Conservation (phyloP, 169 alveolate species). For the Eimeria praecox region DNA sequence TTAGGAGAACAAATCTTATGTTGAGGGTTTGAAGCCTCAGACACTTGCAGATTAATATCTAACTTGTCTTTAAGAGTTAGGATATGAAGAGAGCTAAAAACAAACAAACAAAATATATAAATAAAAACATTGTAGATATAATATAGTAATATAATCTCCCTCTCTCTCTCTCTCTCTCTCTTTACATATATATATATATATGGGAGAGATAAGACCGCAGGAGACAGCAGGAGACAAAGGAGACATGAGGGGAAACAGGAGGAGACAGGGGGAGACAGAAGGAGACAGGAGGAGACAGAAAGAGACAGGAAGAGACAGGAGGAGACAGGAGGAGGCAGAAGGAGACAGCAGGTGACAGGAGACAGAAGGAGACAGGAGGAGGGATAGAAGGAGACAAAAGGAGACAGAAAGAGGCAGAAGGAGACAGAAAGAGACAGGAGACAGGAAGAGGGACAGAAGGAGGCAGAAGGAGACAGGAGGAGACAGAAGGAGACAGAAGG, state of each 20-base stretch:
- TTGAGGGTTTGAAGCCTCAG: conserved; percentile 5
- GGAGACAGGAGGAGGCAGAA: background rate
- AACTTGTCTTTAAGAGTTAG: conserved; percentile 3
- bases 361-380: background rate
- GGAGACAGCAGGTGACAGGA: background rate
- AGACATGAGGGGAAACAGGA: background rate
- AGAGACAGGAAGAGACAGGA: background rate
- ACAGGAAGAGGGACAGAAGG: background rate
- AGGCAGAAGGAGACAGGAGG: background rate
- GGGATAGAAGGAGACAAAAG: background rate
- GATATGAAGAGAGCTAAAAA: conserved; percentile 22
- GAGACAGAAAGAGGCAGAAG: background rate
- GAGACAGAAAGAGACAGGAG: too few relatives aligned
- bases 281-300: background rate
- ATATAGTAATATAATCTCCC: background rate
- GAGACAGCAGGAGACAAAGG: background rate
- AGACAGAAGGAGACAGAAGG: background rate
- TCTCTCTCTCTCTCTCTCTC: background rate
- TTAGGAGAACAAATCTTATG: conserved; percentile 20
- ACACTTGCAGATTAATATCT: conserved; percentile 9
- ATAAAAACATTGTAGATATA: background rate
- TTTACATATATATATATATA: too few relatives aligned
- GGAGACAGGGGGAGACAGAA: background rate
- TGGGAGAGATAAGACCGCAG: too few relatives aligned
- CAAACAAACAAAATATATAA: background rate